A percentile compares a stretch with the other conserved stretches of the same genome.
Evolutionary conservation across 306 rosid species (phyloP).

Genomic region (Pyrus betulifolia): DNA sequence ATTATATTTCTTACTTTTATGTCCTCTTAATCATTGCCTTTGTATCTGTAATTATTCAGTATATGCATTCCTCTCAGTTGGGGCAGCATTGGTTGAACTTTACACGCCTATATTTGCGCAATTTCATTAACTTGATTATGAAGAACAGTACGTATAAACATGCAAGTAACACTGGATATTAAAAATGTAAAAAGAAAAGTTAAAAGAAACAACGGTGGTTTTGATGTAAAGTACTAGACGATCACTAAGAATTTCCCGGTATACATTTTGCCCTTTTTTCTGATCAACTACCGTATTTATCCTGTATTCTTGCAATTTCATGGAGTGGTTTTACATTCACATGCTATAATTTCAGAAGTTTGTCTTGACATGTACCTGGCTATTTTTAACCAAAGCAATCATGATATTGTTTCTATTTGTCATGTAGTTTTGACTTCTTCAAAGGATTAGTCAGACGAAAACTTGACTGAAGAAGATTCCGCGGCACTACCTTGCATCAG

Average conservation of each 20-base stretch:
- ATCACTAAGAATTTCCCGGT: background rate
- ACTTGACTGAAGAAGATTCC: constrained; percentile 42
- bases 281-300: background rate
- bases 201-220: background rate
- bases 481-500: constrained; percentile 23
- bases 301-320: background rate
- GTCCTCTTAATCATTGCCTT: constrained; percentile 1
- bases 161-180: background rate
- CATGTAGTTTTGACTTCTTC: constrained; percentile 71
- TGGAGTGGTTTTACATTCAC: background rate
- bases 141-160: background rate
- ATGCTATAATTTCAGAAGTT: background rate
- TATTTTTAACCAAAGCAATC: background rate
- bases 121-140: background rate
- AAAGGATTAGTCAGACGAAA: constrained; percentile 67
- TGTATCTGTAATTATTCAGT: background rate
- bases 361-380: background rate
- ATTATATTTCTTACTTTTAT: background rate
- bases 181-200: background rate
- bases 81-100: background rate
- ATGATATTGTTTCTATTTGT: constrained; percentile 18
- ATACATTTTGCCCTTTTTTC: background rate
- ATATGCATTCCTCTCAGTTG: background rate
- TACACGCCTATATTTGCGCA: background rate
- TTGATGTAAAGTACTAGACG: background rate